A percentile compares a stretch with the other conserved stretches of the same genome.
phyloP scores from a whole-genome alignment of 2,329 filamentous ascomycete species.

The Aspergillus brasiliensis region DNA sequence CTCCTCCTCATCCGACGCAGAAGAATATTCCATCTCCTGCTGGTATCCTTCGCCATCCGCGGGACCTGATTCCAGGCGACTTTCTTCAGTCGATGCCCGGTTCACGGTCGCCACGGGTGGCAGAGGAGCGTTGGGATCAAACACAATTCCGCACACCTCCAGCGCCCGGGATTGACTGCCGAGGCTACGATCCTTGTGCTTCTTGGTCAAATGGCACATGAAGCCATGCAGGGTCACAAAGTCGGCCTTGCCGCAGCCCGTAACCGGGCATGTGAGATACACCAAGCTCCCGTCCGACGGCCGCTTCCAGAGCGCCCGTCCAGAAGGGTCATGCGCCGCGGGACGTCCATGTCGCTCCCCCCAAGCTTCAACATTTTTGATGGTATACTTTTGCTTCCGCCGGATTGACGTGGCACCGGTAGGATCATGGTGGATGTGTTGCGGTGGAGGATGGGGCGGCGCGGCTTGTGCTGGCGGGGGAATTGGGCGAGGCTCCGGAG shows the following conservation, averaged over 20 bases:
- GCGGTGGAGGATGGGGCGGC: slow-evolving; percentile 23
- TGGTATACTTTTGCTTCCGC: slow-evolving; percentile 46
- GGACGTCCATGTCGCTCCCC: slow-evolving; percentile 45
- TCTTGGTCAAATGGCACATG: slow-evolving; percentile 47
- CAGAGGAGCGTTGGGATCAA: slow-evolving; percentile 40
- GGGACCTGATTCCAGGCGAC: slow-evolving; percentile 32
- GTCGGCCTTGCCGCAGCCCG: slow-evolving; percentile 43
- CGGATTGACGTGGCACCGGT: slow-evolving; percentile 33
- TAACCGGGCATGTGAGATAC: slow-evolving; percentile 42
- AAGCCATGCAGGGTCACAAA: slow-evolving; percentile 46
- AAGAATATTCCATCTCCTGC: slow-evolving; percentile 35
- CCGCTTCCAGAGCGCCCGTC: slow-evolving; percentile 44
- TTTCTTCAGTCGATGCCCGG: slow-evolving; percentile 40
- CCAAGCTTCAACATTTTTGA: slow-evolving; percentile 46
- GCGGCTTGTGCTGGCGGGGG: slow-evolving; percentile 30
- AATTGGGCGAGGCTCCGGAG: slow-evolving; percentile 38
- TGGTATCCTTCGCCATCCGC: slow-evolving; percentile 34
- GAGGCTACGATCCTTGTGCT: slow-evolving; percentile 44
- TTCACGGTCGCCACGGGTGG: slow-evolving; percentile 34
- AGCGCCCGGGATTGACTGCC: slow-evolving; percentile 44
- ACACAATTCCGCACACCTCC: slow-evolving; percentile 43
- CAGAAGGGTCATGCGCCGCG: slow-evolving; percentile 42
- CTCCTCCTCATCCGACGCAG: slow-evolving; percentile 32
- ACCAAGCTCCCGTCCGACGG: slow-evolving; percentile 42
- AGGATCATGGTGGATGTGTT: slow-evolving; percentile 31